Percentiles rank a stretch among this genome's conserved stretches.
Evolutionary conservation across 306 rosid genomes (phyloP).

Genomic region (Malus orientalis): DNA sequence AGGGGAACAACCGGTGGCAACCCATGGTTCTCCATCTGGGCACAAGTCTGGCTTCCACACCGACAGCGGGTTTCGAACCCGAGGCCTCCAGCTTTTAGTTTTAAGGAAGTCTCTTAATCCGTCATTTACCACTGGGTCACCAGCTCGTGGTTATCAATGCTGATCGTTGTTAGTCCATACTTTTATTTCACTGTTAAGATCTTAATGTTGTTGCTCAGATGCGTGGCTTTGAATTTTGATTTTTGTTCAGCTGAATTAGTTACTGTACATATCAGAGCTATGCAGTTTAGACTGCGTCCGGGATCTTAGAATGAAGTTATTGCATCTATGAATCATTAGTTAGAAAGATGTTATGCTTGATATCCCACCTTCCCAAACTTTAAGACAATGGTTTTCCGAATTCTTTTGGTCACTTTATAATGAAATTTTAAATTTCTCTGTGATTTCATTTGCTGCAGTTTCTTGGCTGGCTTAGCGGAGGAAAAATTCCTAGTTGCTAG

Average conservation of each 20-base stretch:
- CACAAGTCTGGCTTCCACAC: too few relatives aligned
- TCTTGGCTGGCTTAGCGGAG: conserved; percentile 18
- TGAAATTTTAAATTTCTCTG: background rate
- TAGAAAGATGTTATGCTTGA: background rate
- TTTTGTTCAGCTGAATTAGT: background rate
- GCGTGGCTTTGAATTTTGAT: background rate
- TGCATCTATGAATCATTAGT: background rate
- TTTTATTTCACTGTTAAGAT: background rate
- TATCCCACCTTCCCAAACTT: background rate
- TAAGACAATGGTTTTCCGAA: background rate
- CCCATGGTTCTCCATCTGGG: too few relatives aligned
- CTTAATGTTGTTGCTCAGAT: background rate
- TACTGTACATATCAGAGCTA: background rate
- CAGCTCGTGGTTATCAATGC: background rate
- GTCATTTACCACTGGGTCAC: too few relatives aligned
- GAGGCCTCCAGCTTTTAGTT: too few relatives aligned
- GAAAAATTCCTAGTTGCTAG: conserved; percentile 26
- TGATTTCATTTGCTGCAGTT: conserved; percentile 26
- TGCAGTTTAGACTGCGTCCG: background rate
- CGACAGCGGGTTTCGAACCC: too few relatives aligned
- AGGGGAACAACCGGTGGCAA: too few relatives aligned
- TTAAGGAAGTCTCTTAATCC: too few relatives aligned
- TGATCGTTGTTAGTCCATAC: background rate
- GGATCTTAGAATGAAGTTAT: background rate
- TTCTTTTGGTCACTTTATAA: background rate